Base-by-base conservation (phyloP, 345 rosid genomes). In the Angophora floribunda region DNA sequence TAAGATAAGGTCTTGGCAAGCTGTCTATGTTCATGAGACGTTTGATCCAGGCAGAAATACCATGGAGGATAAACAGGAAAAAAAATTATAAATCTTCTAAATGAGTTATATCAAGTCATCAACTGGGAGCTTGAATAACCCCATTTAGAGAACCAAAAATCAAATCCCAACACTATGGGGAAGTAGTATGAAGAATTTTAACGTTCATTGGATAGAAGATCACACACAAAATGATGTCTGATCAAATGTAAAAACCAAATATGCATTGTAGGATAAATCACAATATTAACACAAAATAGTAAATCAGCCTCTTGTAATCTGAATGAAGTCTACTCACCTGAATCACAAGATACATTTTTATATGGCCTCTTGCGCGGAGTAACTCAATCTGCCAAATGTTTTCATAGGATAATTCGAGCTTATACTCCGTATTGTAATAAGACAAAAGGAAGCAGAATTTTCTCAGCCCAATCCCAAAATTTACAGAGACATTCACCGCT, bases 311-410 rank as follows among this genome's bases (percentile, higher is more conserved):
- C 80, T 30, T 30, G 41, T 10, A 36, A 32, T 32, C 45, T 32
- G 13, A 47, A 86, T 4, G 41, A 32, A 67, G 80, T 67, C 80
- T 6, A 89, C 50, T 21, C 78, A 95, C 95, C 96, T 96, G 99
- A 89, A 97, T 93, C 65, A 95, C 86, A 86, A 97, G 97, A 92
- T 90, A 94, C 91, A 92, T 93, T 6, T 90, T 61, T 10, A 52
- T 45, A 63, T 70, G 80, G 59, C 91, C 91, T 9, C n/a, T 90
- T 0, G 90, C 90, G 4, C 90, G 85, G 88, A 92, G 96, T 36
- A 95, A 90, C 94, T 95, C 95, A 17, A 96, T 93, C 92, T 93
- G 94, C 98, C 99, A 96, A 44, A 97, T 89, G 80, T 94, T 96
- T 79, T 97, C 99, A 51, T 93, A 94, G 51, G 92, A 91, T 63